Evolutionary conservation across 257 asterid genomes (phyloP).

Genomic region (Petrea volubilis): DNA sequence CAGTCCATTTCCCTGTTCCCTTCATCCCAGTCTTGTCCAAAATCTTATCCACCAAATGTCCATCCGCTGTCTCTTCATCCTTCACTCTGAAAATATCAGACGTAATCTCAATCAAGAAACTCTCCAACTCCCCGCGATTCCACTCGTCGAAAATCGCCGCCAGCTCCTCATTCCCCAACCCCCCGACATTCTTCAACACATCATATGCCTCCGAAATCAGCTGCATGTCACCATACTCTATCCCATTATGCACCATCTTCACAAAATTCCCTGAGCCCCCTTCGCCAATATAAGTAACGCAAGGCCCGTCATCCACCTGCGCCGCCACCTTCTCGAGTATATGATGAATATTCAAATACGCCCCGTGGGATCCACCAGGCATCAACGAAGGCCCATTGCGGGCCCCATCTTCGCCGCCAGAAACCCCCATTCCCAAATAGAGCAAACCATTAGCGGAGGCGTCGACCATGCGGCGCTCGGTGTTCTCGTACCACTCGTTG

Average conservation of each 20-base stretch:
- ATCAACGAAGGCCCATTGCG: constrained; percentile 67
- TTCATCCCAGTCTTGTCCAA: constrained; percentile 69
- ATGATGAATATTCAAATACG: constrained; percentile 52
- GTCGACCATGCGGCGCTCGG: constrained; percentile 56
- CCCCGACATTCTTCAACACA: constrained; percentile 63
- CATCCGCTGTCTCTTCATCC: constrained; percentile 48
- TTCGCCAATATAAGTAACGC: constrained; percentile 77
- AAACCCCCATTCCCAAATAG: constrained; percentile 78
- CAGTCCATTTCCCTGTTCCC: constrained; percentile 88
- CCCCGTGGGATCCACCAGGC: constrained; percentile 74
- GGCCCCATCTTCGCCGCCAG: constrained; percentile 85
- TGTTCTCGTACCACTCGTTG: constrained; percentile 82
- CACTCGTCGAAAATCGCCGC: constrained; percentile 69
- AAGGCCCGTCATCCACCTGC: constrained; percentile 83
- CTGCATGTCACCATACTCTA: constrained; percentile 84
- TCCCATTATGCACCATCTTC: constrained; percentile 81
- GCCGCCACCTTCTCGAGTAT: constrained; percentile 75
- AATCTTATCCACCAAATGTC: constrained; percentile 72
- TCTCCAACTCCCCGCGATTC: constrained; percentile 72
- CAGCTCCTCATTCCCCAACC: constrained; percentile 50
- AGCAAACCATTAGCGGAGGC: constrained; percentile 48
- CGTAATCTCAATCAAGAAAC: constrained; percentile 72
- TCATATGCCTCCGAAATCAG: constrained; percentile 76
- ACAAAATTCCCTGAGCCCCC: constrained; percentile 82
- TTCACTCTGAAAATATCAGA: constrained; percentile 62